Percentiles rank a stretch among this genome's conserved stretches.
Conservation (phyloP, 352 stramenopile species). For the Globisporangium cederbergense region DNA sequence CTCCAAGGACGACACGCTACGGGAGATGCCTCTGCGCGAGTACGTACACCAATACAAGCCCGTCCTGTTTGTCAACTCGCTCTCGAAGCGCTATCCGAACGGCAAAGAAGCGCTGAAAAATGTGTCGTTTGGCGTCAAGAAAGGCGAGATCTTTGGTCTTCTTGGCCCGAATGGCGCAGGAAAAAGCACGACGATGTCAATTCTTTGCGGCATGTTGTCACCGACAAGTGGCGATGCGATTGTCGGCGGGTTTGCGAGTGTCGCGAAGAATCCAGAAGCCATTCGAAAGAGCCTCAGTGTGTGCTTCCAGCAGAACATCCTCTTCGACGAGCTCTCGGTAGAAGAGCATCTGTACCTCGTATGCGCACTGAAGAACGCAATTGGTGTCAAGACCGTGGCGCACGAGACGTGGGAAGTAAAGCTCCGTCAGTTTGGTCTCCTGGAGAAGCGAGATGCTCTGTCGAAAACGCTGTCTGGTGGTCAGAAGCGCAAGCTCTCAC, state of each 20-base stretch:
- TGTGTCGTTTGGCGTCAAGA: slow-evolving; percentile 86
- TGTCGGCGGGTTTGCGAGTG: slow-evolving; percentile 47
- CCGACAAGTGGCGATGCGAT: slow-evolving; percentile 72
- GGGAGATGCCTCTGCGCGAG: slow-evolving; percentile 52
- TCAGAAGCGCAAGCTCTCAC: slow-evolving; percentile 79
- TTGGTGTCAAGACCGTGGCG: slow-evolving; percentile 48
- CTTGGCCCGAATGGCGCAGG: slow-evolving; percentile 92
- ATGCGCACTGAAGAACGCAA: slow-evolving; percentile 55
- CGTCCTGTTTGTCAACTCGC: slow-evolving; percentile 46
- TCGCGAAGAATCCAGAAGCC: slow-evolving; percentile 38
- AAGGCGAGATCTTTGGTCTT: slow-evolving; percentile 92
- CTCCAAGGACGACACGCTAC: slow-evolving; percentile 52
- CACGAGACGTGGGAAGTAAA: slow-evolving; percentile 50
- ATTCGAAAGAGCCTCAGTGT: slow-evolving; percentile 74
- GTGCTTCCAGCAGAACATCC: slow-evolving; percentile 84
- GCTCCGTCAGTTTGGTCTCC: slow-evolving; percentile 60
- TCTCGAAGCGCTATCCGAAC: slow-evolving; percentile 73
- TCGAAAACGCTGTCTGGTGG: slow-evolving; percentile 71
- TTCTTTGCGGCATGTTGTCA: slow-evolving; percentile 91
- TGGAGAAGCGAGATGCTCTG: slow-evolving; percentile 62
- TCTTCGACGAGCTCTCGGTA: slow-evolving; percentile 73
- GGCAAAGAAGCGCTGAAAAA: slow-evolving; percentile 76
- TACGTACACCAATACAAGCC: slow-evolving; percentile 57
- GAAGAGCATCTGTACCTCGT: slow-evolving; percentile 73
- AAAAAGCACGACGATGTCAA: slow-evolving; percentile 96